A percentile compares a stretch with the other conserved stretches of the same genome.
Evolutionary conservation across 306 rosid genomes (phyloP).

Genomic region (Corylus heterophylla): DNA sequence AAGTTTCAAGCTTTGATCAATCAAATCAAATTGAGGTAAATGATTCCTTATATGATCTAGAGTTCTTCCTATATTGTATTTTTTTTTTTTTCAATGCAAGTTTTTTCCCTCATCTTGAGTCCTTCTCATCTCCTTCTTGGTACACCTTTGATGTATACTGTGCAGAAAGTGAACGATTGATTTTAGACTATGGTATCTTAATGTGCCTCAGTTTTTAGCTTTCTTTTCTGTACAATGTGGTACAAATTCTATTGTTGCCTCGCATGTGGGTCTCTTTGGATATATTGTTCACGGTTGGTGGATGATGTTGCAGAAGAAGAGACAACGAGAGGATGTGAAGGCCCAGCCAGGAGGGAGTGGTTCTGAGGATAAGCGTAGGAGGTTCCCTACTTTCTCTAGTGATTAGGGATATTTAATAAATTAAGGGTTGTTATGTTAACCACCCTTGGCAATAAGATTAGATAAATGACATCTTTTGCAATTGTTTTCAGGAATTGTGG

Average conservation of each 20-base stretch:
- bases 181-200: neutral
- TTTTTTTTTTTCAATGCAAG: neutral
- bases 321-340: conserved; percentile 46
- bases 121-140: no score
- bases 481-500: conserved; percentile 62
- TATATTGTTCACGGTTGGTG: conserved; percentile 6
- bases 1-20: conserved; percentile 46
- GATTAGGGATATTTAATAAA: neutral
- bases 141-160: neutral
- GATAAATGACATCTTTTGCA: conserved; percentile 21
- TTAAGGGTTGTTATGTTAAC: neutral
- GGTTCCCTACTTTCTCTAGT: conserved; percentile 30
- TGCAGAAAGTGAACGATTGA: no score
- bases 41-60: conserved; percentile 30
- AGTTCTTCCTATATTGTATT: neutral
- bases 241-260: no score
- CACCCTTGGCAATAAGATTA: neutral
- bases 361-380: conserved; percentile 51
- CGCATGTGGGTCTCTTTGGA: no score
- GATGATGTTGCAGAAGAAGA: conserved; percentile 53
- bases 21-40: conserved; percentile 51
- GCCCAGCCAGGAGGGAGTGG: conserved; percentile 35
- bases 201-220: neutral
- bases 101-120: no score
- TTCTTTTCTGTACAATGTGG: neutral